A percentile compares a stretch with the other conserved stretches of the same genome.
phyloP scores from a whole-genome alignment of 1,284 basidiomycete genomes.

The Rhodofomes roseus region DNA sequence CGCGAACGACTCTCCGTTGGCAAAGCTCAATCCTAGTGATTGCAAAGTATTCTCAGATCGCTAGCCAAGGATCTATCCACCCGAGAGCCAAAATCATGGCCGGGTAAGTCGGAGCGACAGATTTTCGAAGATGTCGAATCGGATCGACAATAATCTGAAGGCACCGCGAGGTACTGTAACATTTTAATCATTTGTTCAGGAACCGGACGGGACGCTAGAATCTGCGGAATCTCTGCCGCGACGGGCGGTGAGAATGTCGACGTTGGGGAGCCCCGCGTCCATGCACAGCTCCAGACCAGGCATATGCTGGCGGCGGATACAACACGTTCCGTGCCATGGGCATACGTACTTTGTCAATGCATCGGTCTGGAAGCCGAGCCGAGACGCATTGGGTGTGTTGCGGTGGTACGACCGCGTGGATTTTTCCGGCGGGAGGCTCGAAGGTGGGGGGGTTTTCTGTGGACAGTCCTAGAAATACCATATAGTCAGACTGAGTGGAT shows the following conservation, averaged over 20 bases:
- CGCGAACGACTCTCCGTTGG: too few relatives aligned
- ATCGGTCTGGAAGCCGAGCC: background rate
- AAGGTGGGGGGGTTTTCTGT: background rate
- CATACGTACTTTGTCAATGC: too few relatives aligned
- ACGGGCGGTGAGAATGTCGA: background rate
- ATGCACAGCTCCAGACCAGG: background rate
- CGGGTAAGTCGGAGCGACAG: background rate
- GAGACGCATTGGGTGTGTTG: background rate
- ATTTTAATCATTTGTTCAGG: background rate
- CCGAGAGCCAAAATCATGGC: too few relatives aligned
- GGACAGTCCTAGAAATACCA: too few relatives aligned
- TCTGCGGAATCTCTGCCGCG: background rate
- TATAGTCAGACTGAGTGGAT: too few relatives aligned
- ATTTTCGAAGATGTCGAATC: background rate
- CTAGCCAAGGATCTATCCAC: too few relatives aligned
- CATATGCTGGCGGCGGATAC: too few relatives aligned
- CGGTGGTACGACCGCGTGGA: background rate
- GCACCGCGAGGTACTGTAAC: background rate
- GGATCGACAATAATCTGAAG: too few relatives aligned
- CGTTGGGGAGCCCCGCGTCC: background rate
- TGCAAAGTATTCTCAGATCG: too few relatives aligned
- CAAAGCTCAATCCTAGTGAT: too few relatives aligned
- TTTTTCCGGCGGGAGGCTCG: background rate
- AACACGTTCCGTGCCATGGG: too few relatives aligned
- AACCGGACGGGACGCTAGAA: background rate